Percentiles rank a stretch among this genome's conserved stretches.
Conservation (phyloP, 2,329 filamentous ascomycete species). For the Tolypocladium inflatum region DNA sequence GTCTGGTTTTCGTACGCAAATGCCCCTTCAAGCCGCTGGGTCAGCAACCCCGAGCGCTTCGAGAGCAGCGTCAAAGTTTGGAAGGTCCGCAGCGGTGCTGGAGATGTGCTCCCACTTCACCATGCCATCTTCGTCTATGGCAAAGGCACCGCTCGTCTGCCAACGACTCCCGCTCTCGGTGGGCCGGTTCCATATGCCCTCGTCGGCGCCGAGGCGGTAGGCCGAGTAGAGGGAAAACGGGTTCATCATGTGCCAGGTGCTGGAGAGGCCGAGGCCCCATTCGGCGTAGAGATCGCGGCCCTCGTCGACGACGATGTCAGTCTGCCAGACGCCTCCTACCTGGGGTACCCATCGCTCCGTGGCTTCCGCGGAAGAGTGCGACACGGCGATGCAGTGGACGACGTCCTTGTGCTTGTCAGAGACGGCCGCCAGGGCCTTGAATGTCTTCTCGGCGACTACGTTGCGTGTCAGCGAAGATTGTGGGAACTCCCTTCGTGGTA, state of each 20-base stretch:
- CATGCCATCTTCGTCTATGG: slow-evolving; percentile 23
- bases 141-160: slow-evolving; percentile 60
- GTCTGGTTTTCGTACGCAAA: not conserved
- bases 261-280: slow-evolving; percentile 56
- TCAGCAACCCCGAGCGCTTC: slow-evolving; percentile 13
- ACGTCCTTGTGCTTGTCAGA: slow-evolving; percentile 37
- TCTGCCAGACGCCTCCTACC: slow-evolving; percentile 46
- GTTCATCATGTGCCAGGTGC: slow-evolving; percentile 52
- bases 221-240: slow-evolving; percentile 48
- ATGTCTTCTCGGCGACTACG: slow-evolving; percentile 59
- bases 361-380: slow-evolving; percentile 43
- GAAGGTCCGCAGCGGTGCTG: slow-evolving; percentile 19
- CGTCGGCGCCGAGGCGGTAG: slow-evolving; percentile 46
- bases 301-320: slow-evolving; percentile 51
- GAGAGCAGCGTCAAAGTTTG: slow-evolving; percentile 18
- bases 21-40: not conserved
- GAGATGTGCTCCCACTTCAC: slow-evolving; percentile 21
- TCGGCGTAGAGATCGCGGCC: slow-evolving; percentile 49
- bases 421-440: slow-evolving; percentile 41
- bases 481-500: not conserved
- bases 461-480: not conserved
- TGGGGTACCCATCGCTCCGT: slow-evolving; percentile 49
- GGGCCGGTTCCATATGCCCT: slow-evolving; percentile 57
- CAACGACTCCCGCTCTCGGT: slow-evolving; percentile 58
- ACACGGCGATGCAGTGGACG: slow-evolving; percentile 51